Evolutionary conservation across 2,329 filamentous ascomycete species (phyloP).

Genomic region (Golovinomyces cichoracearum): DNA sequence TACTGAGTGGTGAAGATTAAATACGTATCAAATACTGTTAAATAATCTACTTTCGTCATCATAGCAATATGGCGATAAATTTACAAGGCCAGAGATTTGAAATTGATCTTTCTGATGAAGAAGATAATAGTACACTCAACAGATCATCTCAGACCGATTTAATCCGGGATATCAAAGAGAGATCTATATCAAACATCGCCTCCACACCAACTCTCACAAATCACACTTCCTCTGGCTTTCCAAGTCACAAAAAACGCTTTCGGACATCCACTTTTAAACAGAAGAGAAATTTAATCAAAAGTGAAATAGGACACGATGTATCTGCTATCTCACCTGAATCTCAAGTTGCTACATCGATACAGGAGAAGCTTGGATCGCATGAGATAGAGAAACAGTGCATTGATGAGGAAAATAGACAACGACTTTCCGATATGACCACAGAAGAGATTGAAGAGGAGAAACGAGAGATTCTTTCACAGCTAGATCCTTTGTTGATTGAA

Average conservation of each 20-base stretch:
- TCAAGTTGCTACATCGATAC: conserved; percentile 1
- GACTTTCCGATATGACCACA: conserved; percentile 51
- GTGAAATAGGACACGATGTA: neutral
- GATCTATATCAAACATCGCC: conserved; percentile 34
- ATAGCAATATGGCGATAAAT: conserved; percentile 21
- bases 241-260: conserved; percentile 57
- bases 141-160: conserved; percentile 18
- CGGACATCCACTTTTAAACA: conserved; percentile 59
- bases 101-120: conserved; percentile 30
- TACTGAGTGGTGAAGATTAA: too few relatives aligned
- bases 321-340: neutral
- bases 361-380: conserved; percentile 14
- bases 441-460: conserved; percentile 61
- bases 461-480: conserved; percentile 48
- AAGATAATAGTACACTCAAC: conserved; percentile 18
- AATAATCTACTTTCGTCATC: too few relatives aligned
- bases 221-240: conserved; percentile 44
- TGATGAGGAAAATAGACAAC: conserved; percentile 54
- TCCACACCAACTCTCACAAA: conserved; percentile 30
- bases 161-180: conserved; percentile 55
- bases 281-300: conserved; percentile 19
- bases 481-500: conserved; percentile 53
- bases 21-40: too few relatives aligned
- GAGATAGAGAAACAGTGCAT: conserved; percentile 44
- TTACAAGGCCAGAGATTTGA: conserved; percentile 34